A percentile compares a stretch with the other conserved stretches of the same genome.
Evolutionary conservation across 208 protist species (phyloP).

Genomic region (Trypanosoma rangeli): DNA sequence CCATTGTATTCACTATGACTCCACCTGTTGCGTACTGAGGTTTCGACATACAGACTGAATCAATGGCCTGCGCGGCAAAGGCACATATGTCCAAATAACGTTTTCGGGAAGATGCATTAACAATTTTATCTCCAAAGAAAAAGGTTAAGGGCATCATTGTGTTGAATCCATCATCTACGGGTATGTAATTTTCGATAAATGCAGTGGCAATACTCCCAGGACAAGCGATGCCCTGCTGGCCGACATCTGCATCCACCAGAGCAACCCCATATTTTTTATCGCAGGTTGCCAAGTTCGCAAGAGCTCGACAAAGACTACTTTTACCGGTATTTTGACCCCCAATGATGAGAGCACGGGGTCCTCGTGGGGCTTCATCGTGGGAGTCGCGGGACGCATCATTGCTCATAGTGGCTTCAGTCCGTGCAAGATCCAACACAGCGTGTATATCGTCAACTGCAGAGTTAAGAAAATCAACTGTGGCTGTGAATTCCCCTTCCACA

Average conservation of each 20-base stretch:
- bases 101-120: constrained; percentile 53
- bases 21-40: constrained; percentile 61
- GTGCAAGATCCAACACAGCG: constrained; percentile 46
- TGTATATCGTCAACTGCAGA: constrained; percentile 52
- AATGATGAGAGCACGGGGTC: constrained; percentile 74
- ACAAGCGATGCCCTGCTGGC: constrained; percentile 67
- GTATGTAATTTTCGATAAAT: constrained; percentile 62
- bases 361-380: constrained; percentile 17
- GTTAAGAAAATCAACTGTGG: constrained; percentile 20
- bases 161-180: constrained; percentile 70
- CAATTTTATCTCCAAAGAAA: constrained; percentile 67
- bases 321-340: constrained; percentile 76
- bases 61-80: constrained; percentile 44
- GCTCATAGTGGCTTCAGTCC: constrained; percentile 36
- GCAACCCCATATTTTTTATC: constrained; percentile 43
- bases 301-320: constrained; percentile 44
- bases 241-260: constrained; percentile 75
- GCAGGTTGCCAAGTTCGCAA: constrained; percentile 67
- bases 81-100: constrained; percentile 83
- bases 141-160: constrained; percentile 74
- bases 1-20: constrained; percentile 79
- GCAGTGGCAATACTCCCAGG: constrained; percentile 66
- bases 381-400: background rate
- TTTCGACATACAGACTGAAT: constrained; percentile 47
- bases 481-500: constrained; percentile 43